Conservation (phyloP, 108 stramenopile species). For the Craspedostauros australis region DNA sequence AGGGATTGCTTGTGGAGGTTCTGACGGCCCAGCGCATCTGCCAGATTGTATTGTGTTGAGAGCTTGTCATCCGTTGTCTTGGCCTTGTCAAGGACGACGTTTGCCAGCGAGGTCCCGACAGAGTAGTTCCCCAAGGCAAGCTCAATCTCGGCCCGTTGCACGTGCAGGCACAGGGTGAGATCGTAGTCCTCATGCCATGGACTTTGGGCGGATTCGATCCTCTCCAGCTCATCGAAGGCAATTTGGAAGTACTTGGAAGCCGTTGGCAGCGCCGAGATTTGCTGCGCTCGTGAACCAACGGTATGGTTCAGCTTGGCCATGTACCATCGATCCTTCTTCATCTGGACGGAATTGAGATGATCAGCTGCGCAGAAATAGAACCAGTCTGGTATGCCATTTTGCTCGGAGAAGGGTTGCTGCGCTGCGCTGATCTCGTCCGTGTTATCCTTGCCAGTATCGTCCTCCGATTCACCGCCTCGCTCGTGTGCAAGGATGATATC, state of each 20-base stretch:
- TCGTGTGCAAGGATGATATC: background rate
- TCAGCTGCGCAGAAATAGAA: background rate
- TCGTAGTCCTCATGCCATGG: slow-evolving; percentile 2
- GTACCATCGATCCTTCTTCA: background rate
- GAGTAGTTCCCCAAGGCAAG: background rate
- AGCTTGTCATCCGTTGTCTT: slow-evolving; percentile 1
- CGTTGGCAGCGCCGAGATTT: background rate
- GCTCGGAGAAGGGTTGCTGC: too few species aligned
- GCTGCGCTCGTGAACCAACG: background rate
- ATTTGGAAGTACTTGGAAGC: background rate
- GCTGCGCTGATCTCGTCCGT: too few species aligned
- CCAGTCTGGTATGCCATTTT: background rate
- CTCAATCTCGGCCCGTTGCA: background rate
- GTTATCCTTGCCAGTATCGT: too few species aligned
- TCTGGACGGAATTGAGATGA: slow-evolving; percentile 1
- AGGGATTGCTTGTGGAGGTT: background rate
- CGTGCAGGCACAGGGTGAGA: background rate
- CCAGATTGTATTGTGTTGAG: background rate
- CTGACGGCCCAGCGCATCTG: background rate
- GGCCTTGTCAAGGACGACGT: background rate
- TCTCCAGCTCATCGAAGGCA: background rate
- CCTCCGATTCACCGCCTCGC: background rate
- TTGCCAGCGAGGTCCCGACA: background rate
- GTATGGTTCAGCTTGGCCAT: slow-evolving; percentile 12
- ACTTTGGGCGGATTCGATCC: background rate